Conservation (phyloP, 148 eudicot species). For the Salicornia ramosissima region DNA sequence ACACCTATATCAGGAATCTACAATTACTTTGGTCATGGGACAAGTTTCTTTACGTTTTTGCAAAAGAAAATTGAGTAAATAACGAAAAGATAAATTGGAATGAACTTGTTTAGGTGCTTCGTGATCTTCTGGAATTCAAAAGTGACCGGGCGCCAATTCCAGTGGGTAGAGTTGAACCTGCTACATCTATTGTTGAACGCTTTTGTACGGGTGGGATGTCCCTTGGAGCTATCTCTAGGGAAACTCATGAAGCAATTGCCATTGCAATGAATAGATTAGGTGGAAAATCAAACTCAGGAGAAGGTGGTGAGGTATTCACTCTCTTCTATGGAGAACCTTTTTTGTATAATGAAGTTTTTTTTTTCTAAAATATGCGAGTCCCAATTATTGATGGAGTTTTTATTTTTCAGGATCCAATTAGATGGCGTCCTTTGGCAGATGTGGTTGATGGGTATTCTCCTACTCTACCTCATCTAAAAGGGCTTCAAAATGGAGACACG, state of each 20-base stretch:
- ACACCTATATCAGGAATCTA: not conserved
- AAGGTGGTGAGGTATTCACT: slow-evolving; percentile 92
- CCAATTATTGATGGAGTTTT: slow-evolving; percentile 4
- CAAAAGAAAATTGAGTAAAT: slow-evolving; percentile 5
- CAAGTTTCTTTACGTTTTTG: not conserved
- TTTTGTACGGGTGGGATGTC: slow-evolving; percentile 99
- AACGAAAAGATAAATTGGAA: slow-evolving; percentile 2
- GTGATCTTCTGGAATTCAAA: slow-evolving; percentile 87
- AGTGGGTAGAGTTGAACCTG: slow-evolving; percentile 94
- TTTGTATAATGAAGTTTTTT: not conserved
- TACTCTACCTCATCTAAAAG: slow-evolving; percentile 94
- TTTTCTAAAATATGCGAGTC: slow-evolving; percentile 5
- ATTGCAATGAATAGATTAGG: slow-evolving; percentile 98
- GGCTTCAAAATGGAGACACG: slow-evolving; percentile 98
- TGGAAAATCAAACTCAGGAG: slow-evolving; percentile 97
- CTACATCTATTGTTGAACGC: slow-evolving; percentile 82
- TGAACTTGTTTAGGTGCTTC: slow-evolving; percentile 56
- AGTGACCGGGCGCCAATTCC: slow-evolving; percentile 92
- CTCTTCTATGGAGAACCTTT: not conserved
- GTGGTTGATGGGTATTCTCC: slow-evolving; percentile 99
- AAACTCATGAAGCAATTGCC: slow-evolving; percentile 99
- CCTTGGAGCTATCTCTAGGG: slow-evolving; percentile 98
- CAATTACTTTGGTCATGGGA: not conserved
- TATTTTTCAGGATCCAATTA: slow-evolving; percentile 76
- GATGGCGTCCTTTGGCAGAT: slow-evolving; percentile 92